Evolutionary conservation across 2,329 filamentous ascomycete genomes (phyloP), one percentile per base, ranked within the genome.

Genomic region (Zarea fungicola): DNA sequence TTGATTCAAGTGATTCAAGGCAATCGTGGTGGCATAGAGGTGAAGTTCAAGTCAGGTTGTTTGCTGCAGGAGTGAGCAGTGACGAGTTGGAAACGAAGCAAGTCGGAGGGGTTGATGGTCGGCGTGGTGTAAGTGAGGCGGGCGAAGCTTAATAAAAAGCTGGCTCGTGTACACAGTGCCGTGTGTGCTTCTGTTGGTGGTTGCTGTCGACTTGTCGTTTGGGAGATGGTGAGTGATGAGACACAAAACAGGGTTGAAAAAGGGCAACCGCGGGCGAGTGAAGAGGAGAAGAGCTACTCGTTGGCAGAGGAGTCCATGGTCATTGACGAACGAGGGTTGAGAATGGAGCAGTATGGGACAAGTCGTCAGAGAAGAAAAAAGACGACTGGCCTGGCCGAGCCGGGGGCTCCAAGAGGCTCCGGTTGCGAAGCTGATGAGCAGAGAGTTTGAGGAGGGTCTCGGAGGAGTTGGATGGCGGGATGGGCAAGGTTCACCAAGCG

Each of bases 391-490:
- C 5, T 6, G 13, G 39, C 28, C 41, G 43, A 40, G 32, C 43
- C 18, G 42, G 34, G 40, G 14, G 31, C 39, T 35, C 36, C 43
- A 44, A 23, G 36, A 48, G 31, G 29, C 37, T 36, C 39, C 29
- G 39, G 37, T 49, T 34, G 46, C 46, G 46, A 49, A 49, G 46
- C 46, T 42, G 46, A 36, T 46, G 41, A 34, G 46, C 37, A 41
- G 37, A 48, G 46, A 50, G 48, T 50, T 50, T 50, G 48, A 50
- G 48, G 48, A 50, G 48, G 48, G 48, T 50, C 48, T 50, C 48
- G 48, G 48, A 50, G 42, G 46, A 50, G 41, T 18, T n/a, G n/a
- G 25, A 44, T 37, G 47, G 48, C 29, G 36, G 48, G n/a, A 50
- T 42, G 43, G 37, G 31, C 48, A 50, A 47, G 48, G 48, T 35